phyloP scores from a whole-genome alignment of 2,329 filamentous ascomycete species.

The Sclerotinia trifoliorum region DNA sequence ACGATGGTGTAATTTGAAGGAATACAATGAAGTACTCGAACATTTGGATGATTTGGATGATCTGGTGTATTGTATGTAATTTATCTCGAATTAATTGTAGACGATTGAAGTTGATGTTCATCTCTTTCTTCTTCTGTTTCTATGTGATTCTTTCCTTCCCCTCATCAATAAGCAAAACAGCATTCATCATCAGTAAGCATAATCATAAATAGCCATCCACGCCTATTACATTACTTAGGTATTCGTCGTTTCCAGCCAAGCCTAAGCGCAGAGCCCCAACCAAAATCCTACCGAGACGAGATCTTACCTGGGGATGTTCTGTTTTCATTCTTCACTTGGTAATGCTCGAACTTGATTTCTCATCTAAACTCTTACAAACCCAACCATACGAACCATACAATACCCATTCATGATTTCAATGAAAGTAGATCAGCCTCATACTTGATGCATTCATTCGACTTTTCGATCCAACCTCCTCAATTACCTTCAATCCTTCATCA shows the following conservation, averaged over 20 bases:
- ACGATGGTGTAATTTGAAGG: neutral
- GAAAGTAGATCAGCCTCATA: neutral
- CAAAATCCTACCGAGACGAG: neutral
- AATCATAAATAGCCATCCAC: too few relatives aligned
- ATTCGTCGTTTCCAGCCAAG: conserved; percentile 5
- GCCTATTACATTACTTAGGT: too few relatives aligned
- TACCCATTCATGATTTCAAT: conserved; percentile 3
- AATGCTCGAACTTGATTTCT: neutral
- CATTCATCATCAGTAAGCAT: neutral
- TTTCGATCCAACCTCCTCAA: conserved; percentile 5
- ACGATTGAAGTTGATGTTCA: neutral
- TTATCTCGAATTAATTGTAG: too few relatives aligned
- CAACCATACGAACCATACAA: neutral
- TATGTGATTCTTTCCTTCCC: neutral
- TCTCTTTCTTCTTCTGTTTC: neutral
- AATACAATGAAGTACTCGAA: too few relatives aligned
- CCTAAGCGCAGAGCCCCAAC: neutral
- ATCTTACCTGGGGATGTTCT: neutral
- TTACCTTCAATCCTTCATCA: conserved; percentile 1
- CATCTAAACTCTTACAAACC: neutral
- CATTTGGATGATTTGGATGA: too few relatives aligned
- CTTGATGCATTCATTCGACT: neutral
- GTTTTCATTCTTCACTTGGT: neutral
- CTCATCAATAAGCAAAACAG: neutral
- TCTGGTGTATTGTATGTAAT: too few relatives aligned